Conservation (phyloP, 2,329 filamentous ascomycete species). For the Pseudocercospora pini-densiflorae region DNA sequence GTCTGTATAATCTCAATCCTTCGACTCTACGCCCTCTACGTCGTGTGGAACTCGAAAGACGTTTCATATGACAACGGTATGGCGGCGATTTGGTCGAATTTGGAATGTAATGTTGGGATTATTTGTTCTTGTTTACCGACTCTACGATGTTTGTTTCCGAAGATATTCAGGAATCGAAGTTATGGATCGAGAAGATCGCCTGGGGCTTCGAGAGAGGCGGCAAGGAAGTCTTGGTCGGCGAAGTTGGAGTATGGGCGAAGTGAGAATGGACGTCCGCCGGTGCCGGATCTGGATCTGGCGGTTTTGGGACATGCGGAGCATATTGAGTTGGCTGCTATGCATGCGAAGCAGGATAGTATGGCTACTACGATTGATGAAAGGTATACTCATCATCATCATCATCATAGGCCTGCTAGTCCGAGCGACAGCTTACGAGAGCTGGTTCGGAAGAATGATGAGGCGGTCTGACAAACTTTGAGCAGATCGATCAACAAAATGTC, state of each 20-base stretch:
- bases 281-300: not conserved
- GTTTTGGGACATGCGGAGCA: not conserved
- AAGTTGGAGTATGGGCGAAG: not conserved
- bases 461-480: not conserved
- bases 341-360: not conserved
- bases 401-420: not conserved
- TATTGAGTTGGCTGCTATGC: not conserved
- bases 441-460: not conserved
- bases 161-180: not conserved
- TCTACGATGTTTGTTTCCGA: not conserved
- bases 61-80: constrained; percentile 35
- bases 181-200: not conserved
- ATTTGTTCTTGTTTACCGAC: constrained; percentile 40
- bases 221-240: not conserved
- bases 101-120: constrained; percentile 42
- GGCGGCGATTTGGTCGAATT: constrained; percentile 38
- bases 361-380: not conserved
- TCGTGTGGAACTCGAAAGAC: constrained; percentile 32
- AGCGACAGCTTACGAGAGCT: not conserved
- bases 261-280: not conserved
- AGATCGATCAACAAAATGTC: too few relatives aligned
- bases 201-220: too few relatives aligned
- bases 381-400: not conserved
- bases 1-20: constrained; percentile 38
- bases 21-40: constrained; percentile 34